phyloP scores from a whole-genome alignment of 177 flowering plant genomes.

The Vitis hybrid region DNA sequence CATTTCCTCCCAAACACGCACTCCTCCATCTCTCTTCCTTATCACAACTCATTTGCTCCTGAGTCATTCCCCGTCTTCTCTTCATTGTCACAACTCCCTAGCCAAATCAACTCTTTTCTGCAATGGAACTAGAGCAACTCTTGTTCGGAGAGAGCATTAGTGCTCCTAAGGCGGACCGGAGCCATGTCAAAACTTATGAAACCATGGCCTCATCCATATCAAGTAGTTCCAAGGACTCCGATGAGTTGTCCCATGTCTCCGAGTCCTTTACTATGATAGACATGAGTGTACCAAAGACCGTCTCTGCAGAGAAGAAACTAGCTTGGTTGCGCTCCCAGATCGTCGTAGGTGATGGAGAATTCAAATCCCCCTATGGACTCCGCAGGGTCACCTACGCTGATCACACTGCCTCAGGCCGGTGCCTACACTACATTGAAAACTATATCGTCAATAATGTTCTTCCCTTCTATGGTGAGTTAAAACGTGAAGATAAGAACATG shows the following conservation, averaged over 20 bases:
- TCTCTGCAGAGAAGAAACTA: constrained; percentile 28
- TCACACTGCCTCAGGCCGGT: constrained; percentile 74
- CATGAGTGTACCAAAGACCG: constrained; percentile 13
- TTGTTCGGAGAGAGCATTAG: too few species aligned
- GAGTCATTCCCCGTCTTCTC: too few species aligned
- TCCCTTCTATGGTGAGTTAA: constrained; percentile 58
- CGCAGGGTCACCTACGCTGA: constrained; percentile 68
- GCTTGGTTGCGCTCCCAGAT: constrained; percentile 64
- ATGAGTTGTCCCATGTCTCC: background rate
- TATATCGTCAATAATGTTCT: constrained; percentile 52
- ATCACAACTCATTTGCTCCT: too few species aligned
- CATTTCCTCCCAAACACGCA: too few species aligned
- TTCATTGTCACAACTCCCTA: too few species aligned
- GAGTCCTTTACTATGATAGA: constrained; percentile 19
- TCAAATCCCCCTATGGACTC: constrained; percentile 57
- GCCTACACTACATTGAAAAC: constrained; percentile 52
- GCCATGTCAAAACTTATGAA: too few species aligned
- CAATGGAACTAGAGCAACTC: too few species aligned
- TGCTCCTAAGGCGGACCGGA: too few species aligned
- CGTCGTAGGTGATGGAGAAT: constrained; percentile 41
- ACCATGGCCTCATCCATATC: too few species aligned
- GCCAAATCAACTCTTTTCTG: too few species aligned
- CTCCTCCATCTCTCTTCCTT: too few species aligned
- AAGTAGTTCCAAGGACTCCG: background rate
- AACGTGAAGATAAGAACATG: too few species aligned